phyloP scores from a whole-genome alignment of 139 green algal species.

The Closterium sp. region DNA sequence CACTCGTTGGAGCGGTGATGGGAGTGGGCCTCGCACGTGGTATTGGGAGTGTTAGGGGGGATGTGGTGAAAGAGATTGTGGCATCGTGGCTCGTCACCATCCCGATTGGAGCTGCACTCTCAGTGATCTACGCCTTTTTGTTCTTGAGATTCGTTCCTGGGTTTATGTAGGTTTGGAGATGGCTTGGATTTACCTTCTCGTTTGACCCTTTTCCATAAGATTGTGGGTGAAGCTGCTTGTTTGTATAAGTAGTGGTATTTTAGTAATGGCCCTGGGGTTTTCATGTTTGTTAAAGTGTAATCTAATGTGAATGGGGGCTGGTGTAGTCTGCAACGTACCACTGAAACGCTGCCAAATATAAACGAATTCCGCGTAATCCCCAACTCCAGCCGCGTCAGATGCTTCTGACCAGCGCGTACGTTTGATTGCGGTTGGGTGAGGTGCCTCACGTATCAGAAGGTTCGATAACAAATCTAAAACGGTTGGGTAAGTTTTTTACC shows the following conservation, averaged over 20 bases:
- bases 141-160: background rate
- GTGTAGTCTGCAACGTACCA: background rate
- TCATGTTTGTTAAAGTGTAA: background rate
- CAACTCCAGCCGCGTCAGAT: background rate
- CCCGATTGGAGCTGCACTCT: constrained; percentile 25
- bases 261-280: background rate
- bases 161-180: background rate
- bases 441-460: too few species aligned
- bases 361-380: background rate
- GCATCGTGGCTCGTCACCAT: constrained; percentile 46
- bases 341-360: background rate
- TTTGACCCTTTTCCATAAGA: background rate
- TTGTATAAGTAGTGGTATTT: background rate
- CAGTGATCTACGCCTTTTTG: constrained; percentile 31
- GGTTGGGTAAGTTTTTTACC: too few species aligned
- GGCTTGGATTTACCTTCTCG: background rate
- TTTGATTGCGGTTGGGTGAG: too few species aligned
- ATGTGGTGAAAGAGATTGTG: constrained; percentile 44
- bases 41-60: constrained; percentile 4
- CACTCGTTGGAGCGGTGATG: constrained; percentile 42
- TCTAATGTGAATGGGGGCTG: background rate
- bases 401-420: too few species aligned
- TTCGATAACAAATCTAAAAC: too few species aligned
- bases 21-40: constrained; percentile 39
- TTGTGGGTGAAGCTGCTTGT: background rate